A percentile compares a stretch with the other conserved stretches of the same genome.
phyloP scores from a whole-genome alignment of 1,284 basidiomycete species.

The Trichosporon coremiiforme region DNA sequence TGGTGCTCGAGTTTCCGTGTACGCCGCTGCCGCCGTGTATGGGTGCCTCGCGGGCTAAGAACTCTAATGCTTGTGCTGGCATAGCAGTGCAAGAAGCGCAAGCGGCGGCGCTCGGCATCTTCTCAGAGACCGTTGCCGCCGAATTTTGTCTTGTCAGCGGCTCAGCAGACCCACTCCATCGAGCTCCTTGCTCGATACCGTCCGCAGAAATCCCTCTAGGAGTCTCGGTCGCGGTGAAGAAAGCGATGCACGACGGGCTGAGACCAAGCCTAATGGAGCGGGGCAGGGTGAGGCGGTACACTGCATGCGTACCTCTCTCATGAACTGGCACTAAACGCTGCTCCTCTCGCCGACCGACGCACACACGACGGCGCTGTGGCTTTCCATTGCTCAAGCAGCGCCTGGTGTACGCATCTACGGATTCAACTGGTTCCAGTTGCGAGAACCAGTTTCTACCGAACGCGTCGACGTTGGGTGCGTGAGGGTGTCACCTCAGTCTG shows the following conservation, averaged over 20 bases:
- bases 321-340: no score
- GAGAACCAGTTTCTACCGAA: neutral
- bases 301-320: neutral
- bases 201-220: neutral
- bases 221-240: neutral
- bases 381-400: no score
- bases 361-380: no score
- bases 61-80: neutral
- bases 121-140: neutral
- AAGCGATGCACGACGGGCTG: neutral
- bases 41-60: constrained; percentile 8
- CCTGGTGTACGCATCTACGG: neutral
- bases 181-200: neutral
- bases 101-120: neutral
- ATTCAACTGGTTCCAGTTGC: neutral
- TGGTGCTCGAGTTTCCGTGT: neutral
- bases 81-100: constrained; percentile 1
- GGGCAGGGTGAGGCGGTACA: neutral
- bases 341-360: no score
- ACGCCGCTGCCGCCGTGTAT: neutral
- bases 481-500: no score
- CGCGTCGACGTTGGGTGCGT: no score
- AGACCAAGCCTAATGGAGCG: neutral
- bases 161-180: neutral
- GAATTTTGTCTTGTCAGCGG: neutral